Evolutionary conservation across 108 stramenopile genomes (phyloP).

Genomic region (Nitzschia inconspicua): DNA sequence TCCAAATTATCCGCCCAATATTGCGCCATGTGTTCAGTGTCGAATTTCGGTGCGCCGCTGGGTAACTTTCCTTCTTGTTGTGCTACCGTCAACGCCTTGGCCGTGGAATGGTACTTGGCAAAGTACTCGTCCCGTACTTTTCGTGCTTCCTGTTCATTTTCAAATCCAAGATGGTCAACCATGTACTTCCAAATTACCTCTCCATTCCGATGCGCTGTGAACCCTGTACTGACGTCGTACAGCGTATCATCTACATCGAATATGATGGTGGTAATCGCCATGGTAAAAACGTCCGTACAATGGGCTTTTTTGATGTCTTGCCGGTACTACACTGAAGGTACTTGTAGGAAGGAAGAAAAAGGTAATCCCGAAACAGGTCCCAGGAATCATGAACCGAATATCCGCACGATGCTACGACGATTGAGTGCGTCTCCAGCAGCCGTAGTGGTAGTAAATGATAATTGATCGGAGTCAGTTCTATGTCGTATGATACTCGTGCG

Average conservation of each 20-base stretch:
- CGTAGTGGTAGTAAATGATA: too few species aligned
- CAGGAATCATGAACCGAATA: too few species aligned
- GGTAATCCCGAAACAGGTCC: too few species aligned
- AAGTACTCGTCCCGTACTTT: conserved; percentile 69
- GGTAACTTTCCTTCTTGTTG: conserved; percentile 69
- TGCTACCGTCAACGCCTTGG: conserved; percentile 74
- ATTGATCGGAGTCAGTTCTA: too few species aligned
- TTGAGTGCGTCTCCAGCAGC: too few species aligned
- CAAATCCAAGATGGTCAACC: conserved; percentile 63
- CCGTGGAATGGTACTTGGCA: conserved; percentile 68
- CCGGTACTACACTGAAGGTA: too few species aligned
- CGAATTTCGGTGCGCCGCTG: conserved; percentile 22
- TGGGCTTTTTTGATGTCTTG: neutral
- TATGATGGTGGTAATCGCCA: conserved; percentile 44
- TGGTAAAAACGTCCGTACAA: neutral
- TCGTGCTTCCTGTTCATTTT: conserved; percentile 39
- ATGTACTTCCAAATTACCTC: conserved; percentile 63
- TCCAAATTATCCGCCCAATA: conserved; percentile 71
- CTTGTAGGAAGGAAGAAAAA: too few species aligned
- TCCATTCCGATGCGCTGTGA: conserved; percentile 77
- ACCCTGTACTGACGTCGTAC: conserved; percentile 77
- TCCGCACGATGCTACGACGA: too few species aligned
- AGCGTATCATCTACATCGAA: conserved; percentile 88
- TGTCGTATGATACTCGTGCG: too few species aligned
- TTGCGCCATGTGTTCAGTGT: conserved; percentile 39